Base-by-base conservation (phyloP, 495 filamentous ascomycete species). In the Thozetella sp. region DNA sequence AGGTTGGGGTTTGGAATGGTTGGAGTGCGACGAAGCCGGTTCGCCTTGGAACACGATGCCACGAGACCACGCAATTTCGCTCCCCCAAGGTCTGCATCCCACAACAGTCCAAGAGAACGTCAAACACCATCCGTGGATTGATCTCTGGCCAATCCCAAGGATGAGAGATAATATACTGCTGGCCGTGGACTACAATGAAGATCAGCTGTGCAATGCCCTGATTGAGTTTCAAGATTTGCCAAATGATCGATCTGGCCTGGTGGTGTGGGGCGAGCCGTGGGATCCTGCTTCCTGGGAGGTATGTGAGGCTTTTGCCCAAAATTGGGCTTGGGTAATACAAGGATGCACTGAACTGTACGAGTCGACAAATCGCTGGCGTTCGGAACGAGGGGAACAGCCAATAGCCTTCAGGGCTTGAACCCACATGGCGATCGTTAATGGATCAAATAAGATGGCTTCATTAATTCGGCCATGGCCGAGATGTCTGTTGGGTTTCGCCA, bases 111-210 rank as follows among this genome's bases (percentile, higher is more conserved):
- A 37, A 37, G 6, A 15, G 15, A 37, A 37, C 6, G 15, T 37
- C 30, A 15, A 37, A 15, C 80, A 83, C 56, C 79, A 80, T 52
- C 76, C 79, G 0, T 83, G 79, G 77, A 59, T 82, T 51, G 80
- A 82, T 61, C 78, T 81, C 57, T 80, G 80, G 54, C 80, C 80
- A 6, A 53, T 74, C 11, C 77, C 80, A n/a, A 64, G 61, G 23
- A 71, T 82, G 67, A 67, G 80, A 23, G 80, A 81, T 34, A 81
- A 80, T 55, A 19, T 72, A 0, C 63, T 73, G 3, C 34, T 6
- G 0, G 30, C 30, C 15, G 15, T 6, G 6, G 30, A 15, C 30
- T 37, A 57, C 63, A 61, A 70, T 48, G 60, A 69, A 13, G 61
- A 64, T n/a, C 54, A 72, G 22, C 45, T 75, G 0, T 75, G 72